Evolutionary conservation across 306 rosid genomes (phyloP), one percentile per base, ranked within the genome.

Genomic region (Pterocarpus santalinus): DNA sequence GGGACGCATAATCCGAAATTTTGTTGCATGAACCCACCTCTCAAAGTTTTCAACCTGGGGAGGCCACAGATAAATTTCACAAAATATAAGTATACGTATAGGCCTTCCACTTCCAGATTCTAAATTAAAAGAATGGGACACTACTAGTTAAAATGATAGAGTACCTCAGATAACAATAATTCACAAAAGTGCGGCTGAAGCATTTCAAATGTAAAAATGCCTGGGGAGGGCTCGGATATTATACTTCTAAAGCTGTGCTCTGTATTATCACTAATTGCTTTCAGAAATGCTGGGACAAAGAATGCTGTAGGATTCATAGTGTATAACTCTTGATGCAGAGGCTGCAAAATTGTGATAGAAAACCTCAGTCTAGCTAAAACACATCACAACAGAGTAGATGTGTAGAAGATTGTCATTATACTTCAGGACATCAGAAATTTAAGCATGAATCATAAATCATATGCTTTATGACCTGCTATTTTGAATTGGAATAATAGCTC

Each of bases 201-300:
- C 97, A 94, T 94, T 84, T 92, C 94, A 83, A 94, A 94, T 35
- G 85, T 82, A 78, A 83, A 94, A 82, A 92, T 78, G 80, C 97
- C 97, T 5, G 93, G 91, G 66, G 79, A 55, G n/a, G 94, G 91
- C 79, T 91, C 97, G 11, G 86, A 79, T 82, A 90, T 79, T 77
- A 92, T 84, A 64, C 85, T 89, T 81, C 92, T 89, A 72, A 87
- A 88, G 85, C 97, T 87, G 77, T 82, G 76, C 87, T 90, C 94
- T 2, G 92, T 83, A 67, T 92, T 87, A 64, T 86, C 93, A 47
- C 47, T 80, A 64, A 94, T 71, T 76, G 96, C 97, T 81, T 86
- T 80, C 77, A 94, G 91, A 87, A 94, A 94, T n/a, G 92, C 57
- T 13, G 97, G 97, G 57, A 88, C 93, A 86, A 94, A 94, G 85